These are phyloP conservation scores for Euphrasia confusa DNA, from an alignment of 257 asterid genomes.

Conservation along the genomic window DNA sequence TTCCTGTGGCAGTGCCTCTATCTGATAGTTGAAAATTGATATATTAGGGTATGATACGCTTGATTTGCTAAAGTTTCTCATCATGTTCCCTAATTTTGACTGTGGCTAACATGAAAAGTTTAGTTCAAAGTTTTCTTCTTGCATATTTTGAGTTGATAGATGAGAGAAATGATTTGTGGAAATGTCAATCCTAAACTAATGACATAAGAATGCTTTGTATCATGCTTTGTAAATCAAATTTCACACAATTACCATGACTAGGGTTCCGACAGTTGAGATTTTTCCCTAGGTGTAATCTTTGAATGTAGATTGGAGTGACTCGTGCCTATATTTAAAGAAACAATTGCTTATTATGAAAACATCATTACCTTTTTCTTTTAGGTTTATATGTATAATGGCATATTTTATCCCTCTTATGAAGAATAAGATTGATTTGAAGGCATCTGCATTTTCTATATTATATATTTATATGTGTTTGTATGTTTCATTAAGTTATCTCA, in stretches of 20 bases:
- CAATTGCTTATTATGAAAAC: background rate
- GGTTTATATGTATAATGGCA: background rate
- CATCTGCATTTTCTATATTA: background rate
- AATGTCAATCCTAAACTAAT: background rate
- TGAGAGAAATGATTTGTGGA: background rate
- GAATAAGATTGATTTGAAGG: slow-evolving; percentile 1
- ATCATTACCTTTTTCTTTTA: background rate
- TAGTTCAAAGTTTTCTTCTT: background rate
- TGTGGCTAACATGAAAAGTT: slow-evolving; percentile 7
- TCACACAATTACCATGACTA: background rate
- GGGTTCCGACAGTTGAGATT: too few relatives aligned
- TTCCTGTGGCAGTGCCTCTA: background rate
- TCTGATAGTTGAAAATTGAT: slow-evolving; percentile 3
- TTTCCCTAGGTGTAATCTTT: background rate
- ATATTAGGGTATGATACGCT: background rate
- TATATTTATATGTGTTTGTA: background rate
- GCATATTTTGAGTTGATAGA: background rate
- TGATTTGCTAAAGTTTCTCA: background rate
- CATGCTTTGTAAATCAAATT: background rate
- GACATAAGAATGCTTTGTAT: background rate
- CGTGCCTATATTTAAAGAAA: background rate
- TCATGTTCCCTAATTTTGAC: slow-evolving; percentile 3
- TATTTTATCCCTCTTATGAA: background rate
- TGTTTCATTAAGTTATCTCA: background rate
- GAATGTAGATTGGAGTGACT: slow-evolving; percentile 7